phyloP scores from a whole-genome alignment of 2,329 filamentous ascomycete genomes.

The Aspergillus glaucus region DNA sequence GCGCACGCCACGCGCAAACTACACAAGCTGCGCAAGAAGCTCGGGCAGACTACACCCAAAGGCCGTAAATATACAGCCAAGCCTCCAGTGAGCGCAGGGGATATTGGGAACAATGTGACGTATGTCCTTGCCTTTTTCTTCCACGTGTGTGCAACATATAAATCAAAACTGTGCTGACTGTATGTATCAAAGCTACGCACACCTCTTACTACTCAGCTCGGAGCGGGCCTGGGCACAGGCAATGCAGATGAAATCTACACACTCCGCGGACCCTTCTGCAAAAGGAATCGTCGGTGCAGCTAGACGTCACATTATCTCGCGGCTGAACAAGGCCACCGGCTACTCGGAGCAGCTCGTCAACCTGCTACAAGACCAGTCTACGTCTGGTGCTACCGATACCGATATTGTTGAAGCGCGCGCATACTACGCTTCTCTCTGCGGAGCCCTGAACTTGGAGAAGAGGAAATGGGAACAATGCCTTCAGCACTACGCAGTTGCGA shows the following conservation, averaged over 20 bases:
- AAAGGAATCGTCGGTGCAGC: conserved; percentile 73
- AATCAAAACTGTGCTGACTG: conserved; percentile 7
- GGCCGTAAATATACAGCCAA: conserved; percentile 78
- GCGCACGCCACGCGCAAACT: conserved; percentile 72
- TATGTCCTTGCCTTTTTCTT: conserved; percentile 42
- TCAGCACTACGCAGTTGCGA: conserved; percentile 65
- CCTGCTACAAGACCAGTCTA: conserved; percentile 56
- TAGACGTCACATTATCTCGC: conserved; percentile 81
- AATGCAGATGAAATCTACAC: conserved; percentile 84
- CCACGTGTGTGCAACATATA: background rate
- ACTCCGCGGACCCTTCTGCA: conserved; percentile 64
- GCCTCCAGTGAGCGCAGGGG: conserved; percentile 62
- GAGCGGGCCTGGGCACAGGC: conserved; percentile 94
- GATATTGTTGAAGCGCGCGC: conserved; percentile 81
- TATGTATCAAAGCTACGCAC: conserved; percentile 54
- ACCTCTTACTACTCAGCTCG: conserved; percentile 74
- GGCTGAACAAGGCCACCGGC: conserved; percentile 71
- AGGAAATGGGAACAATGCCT: conserved; percentile 77
- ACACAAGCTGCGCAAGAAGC: conserved; percentile 74
- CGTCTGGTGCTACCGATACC: conserved; percentile 59
- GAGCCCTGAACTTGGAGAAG: conserved; percentile 78
- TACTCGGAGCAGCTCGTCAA: conserved; percentile 63
- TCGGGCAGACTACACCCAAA: conserved; percentile 76
- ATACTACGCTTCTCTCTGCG: conserved; percentile 70
- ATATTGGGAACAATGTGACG: conserved; percentile 70